Conservation (phyloP, 768 basidiomycete species). For the Russula griseocarnosa region DNA sequence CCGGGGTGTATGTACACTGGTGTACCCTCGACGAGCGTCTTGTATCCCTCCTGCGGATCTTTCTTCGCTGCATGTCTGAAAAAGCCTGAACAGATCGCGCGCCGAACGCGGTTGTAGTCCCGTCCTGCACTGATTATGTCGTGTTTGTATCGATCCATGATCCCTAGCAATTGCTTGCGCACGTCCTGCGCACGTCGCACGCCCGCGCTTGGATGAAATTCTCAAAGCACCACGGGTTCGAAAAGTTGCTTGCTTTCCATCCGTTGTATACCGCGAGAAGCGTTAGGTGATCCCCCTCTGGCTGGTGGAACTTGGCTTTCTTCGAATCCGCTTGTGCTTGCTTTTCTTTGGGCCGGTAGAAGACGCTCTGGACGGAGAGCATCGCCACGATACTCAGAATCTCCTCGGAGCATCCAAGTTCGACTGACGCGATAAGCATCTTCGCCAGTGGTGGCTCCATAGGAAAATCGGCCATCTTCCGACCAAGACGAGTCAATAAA, state of each 20-base stretch:
- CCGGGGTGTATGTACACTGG: slow-evolving; percentile 99
- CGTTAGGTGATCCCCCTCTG: slow-evolving; percentile 94
- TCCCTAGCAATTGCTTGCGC: slow-evolving; percentile 92
- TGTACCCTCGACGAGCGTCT: slow-evolving; percentile 95
- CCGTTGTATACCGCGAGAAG: slow-evolving; percentile 95
- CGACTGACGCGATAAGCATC: slow-evolving; percentile 97
- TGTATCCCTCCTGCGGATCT: slow-evolving; percentile 97
- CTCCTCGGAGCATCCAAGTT: slow-evolving; percentile 96
- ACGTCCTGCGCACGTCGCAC: slow-evolving; percentile 98
- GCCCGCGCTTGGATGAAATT: slow-evolving; percentile 98
- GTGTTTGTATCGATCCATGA: slow-evolving; percentile 99
- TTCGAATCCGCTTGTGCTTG: slow-evolving; percentile 99
- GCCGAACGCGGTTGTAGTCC: slow-evolving; percentile 89
- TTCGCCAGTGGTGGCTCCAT: slow-evolving; percentile 96
- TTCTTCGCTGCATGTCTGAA: slow-evolving; percentile 99
- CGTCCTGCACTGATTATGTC: slow-evolving; percentile 89
- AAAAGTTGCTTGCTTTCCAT: slow-evolving; percentile 95
- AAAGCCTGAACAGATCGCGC: slow-evolving; percentile 95
- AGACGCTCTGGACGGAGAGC: slow-evolving; percentile 93
- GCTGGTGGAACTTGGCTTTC: slow-evolving; percentile 99
- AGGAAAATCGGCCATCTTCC: slow-evolving; percentile 99
- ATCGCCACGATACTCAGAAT: slow-evolving; percentile 96
- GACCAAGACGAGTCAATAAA: slow-evolving; percentile 84
- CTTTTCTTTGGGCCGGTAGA: slow-evolving; percentile 99
- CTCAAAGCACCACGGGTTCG: slow-evolving; percentile 98